A percentile compares a stretch with the other conserved stretches of the same genome.
phyloP scores from a whole-genome alignment of 78 protist species.

The Goniomonas avonlea region DNA sequence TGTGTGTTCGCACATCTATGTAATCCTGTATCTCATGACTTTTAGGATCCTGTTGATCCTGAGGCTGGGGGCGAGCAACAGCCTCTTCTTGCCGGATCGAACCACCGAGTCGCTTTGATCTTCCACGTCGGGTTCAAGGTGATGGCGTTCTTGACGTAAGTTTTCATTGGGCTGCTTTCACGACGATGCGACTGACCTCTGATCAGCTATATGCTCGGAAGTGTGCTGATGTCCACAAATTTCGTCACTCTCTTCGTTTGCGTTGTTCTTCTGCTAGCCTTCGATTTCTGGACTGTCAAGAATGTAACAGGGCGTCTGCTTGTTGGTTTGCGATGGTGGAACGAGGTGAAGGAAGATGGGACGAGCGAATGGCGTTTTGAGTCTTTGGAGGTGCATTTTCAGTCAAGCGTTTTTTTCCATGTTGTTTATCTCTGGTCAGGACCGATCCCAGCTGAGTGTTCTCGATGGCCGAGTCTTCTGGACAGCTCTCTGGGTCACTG shows the following conservation, averaged over 20 bases:
- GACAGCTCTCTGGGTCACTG: background rate
- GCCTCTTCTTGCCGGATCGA: too few species aligned
- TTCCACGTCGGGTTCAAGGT: slow-evolving; percentile 11
- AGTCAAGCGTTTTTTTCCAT: too few species aligned
- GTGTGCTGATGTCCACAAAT: background rate
- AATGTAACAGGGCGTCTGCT: background rate
- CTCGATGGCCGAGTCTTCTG: slow-evolving; percentile 4
- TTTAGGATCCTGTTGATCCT: too few species aligned
- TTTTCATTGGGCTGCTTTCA: background rate
- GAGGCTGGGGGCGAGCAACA: too few species aligned
- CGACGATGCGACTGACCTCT: background rate
- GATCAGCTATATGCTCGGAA: background rate
- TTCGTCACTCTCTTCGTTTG: background rate
- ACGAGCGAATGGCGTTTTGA: slow-evolving; percentile 15
- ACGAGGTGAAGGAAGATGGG: slow-evolving; percentile 7
- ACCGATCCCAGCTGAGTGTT: background rate
- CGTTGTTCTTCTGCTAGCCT: background rate
- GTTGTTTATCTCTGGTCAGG: too few species aligned
- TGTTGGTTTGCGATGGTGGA: slow-evolving; percentile 16
- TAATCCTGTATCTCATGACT: too few species aligned
- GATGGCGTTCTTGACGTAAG: background rate
- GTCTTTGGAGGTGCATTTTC: background rate
- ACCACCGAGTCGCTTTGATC: background rate
- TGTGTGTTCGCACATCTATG: too few species aligned
- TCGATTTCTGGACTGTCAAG: slow-evolving; percentile 21